Base-by-base conservation (phyloP, 2,329 filamentous ascomycete genomes). In the Ophiostoma ulmi region DNA sequence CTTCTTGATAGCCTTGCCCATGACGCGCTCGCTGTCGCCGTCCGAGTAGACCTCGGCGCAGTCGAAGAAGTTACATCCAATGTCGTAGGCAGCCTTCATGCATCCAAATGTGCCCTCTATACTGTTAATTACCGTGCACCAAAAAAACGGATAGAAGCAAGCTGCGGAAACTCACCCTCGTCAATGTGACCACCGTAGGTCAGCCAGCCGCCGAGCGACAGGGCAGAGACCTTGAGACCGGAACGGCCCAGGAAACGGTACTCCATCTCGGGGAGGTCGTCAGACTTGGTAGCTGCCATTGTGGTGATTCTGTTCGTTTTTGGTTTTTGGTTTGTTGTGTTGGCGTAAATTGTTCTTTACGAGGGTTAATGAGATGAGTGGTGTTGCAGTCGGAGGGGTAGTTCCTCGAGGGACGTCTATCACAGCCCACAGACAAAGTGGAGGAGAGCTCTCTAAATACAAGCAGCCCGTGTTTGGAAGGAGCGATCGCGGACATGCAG, bases 21-120 rank as follows among this genome's bases (percentile, higher is more conserved):
- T 90, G 72, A 87, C 87, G 71, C 88, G 80, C 78, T 91, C 88
- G 44, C 86, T 87, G 76, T 89, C 81, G 68, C 88, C 88, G 38
- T 82, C 86, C 66, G 85, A 82, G 76, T 88, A 89, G 73, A 26
- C 64, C 77, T 89, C 87, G 1, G 87, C 87, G 11, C 82, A 85
- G 75, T 89, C 87, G 74, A 89, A 89, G 77, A 88, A 88, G 79
- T 89, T 89, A 77, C 89, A 81, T 1, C 87, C 87, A 67, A 81
- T 77, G 72, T 88, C 85, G 73, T 86, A 88, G 1, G 87, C 87
- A 63, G 84, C 82, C 79, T 88, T 87, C 84, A 88, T 86, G 76
- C 86, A 88, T 58, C 83, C 83, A 76, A 86, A 86, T 0, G 87
- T 84, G 73, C 84, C 84, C 70, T 89, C 86, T 85, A 70, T 58